Conservation (phyloP, 257 asterid species). For the Plantago major region DNA sequence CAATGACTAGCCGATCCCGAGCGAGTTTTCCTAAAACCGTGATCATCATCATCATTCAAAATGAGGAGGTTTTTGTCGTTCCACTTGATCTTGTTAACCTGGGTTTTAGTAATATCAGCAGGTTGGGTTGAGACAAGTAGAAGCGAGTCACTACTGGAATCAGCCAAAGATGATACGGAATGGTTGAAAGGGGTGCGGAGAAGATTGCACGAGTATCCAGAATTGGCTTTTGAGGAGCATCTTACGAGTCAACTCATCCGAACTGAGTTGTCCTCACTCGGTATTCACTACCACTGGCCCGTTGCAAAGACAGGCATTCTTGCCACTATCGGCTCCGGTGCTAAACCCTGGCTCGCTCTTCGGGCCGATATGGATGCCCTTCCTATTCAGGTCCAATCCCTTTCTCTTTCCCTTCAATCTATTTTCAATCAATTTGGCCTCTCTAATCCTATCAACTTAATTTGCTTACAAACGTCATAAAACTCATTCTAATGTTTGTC, state of each 20-base stretch:
- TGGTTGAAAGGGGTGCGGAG: conserved; percentile 74
- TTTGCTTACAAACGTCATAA: background rate
- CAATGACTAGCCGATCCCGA: too few species aligned
- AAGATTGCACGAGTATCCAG: conserved; percentile 79
- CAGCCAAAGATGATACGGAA: conserved; percentile 48
- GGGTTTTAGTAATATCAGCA: too few species aligned
- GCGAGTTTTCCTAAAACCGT: too few species aligned
- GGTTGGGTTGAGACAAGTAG: too few species aligned
- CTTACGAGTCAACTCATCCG: conserved; percentile 67
- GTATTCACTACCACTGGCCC: conserved; percentile 68
- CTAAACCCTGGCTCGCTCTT: conserved; percentile 60
- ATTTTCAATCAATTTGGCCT: background rate
- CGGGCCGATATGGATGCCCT: conserved; percentile 98
- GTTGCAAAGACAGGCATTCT: conserved; percentile 75
- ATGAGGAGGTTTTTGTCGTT: too few species aligned
- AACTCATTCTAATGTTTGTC: too few species aligned
- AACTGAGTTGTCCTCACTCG: conserved; percentile 64
- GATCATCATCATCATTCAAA: too few species aligned
- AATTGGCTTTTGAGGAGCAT: conserved; percentile 65
- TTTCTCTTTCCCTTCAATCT: background rate
- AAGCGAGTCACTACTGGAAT: conserved; percentile 13
- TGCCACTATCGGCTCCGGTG: conserved; percentile 74
- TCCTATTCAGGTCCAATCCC: conserved; percentile 60
- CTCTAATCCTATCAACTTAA: too few species aligned
- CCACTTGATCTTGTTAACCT: too few species aligned